These are phyloP conservation scores for Diaporthe sp. DNA, from an alignment of 2,329 filamentous ascomycete species.

Conservation along the genomic window DNA sequence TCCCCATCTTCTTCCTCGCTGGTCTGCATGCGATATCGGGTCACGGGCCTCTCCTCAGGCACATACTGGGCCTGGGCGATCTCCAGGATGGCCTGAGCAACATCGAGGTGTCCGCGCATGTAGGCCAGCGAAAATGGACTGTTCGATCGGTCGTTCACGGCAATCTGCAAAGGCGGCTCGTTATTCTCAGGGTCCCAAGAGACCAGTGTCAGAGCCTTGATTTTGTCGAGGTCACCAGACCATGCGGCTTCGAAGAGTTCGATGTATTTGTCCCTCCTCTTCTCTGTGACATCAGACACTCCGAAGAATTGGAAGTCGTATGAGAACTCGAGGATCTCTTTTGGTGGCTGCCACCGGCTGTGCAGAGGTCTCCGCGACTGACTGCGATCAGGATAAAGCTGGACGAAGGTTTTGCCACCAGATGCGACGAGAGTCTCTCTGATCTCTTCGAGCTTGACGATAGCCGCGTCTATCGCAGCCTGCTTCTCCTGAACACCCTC, in stretches of 20 bases:
- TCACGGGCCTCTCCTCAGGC: slow-evolving; percentile 65
- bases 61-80: slow-evolving; percentile 79
- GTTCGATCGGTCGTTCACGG: slow-evolving; percentile 64
- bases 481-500: slow-evolving; percentile 65
- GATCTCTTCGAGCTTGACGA: slow-evolving; percentile 67
- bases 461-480: slow-evolving; percentile 64
- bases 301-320: slow-evolving; percentile 65
- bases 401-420: slow-evolving; percentile 76
- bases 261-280: slow-evolving; percentile 71
- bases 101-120: slow-evolving; percentile 72
- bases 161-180: slow-evolving; percentile 74
- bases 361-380: slow-evolving; percentile 41
- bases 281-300: slow-evolving; percentile 69
- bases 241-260: slow-evolving; percentile 81
- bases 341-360: slow-evolving; percentile 24
- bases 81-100: slow-evolving; percentile 77
- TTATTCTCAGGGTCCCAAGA: slow-evolving; percentile 68
- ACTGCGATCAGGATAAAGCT: slow-evolving; percentile 71
- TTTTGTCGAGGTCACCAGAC: slow-evolving; percentile 74
- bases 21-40: slow-evolving; percentile 62
- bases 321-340: slow-evolving; percentile 57
- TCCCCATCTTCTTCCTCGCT: slow-evolving; percentile 56
- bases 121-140: slow-evolving; percentile 79
- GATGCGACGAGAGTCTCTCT: slow-evolving; percentile 67
- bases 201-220: slow-evolving; percentile 75